These are phyloP conservation scores for Colletotrichum sp. DNA, from an alignment of 2,329 filamentous ascomycete species.

Conservation along the genomic window DNA sequence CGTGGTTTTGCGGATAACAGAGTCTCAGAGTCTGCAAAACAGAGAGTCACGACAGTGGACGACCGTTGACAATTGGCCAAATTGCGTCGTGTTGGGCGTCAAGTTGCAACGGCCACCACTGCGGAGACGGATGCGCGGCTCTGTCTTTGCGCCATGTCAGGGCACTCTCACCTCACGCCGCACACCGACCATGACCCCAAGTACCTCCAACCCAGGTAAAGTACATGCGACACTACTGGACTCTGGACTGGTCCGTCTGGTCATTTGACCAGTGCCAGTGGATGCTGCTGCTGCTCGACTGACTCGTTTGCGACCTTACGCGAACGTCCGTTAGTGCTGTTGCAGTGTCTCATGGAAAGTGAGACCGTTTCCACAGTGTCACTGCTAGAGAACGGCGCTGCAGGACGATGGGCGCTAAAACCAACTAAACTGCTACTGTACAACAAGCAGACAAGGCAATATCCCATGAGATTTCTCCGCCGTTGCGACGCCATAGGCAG, in stretches of 20 bases:
- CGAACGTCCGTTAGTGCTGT: neutral
- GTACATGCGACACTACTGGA: neutral
- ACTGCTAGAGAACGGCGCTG: neutral
- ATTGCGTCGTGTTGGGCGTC: neutral
- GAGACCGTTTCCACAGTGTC: neutral
- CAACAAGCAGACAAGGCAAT: neutral
- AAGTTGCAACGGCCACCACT: neutral
- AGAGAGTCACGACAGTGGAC: neutral
- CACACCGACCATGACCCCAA: neutral
- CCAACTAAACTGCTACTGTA: neutral
- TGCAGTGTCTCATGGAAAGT: neutral
- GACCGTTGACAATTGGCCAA: neutral
- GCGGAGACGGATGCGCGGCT: neutral
- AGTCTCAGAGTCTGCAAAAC: neutral
- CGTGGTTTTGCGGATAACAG: neutral
- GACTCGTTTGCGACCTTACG: conserved; percentile 3
- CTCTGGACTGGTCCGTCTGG: neutral
- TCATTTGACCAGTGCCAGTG: neutral
- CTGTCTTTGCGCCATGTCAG: neutral
- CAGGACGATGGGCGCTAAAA: neutral
- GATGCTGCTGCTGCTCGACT: neutral
- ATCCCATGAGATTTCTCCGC: neutral
- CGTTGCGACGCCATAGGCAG: neutral
- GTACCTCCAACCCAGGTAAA: neutral
- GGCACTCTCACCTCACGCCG: neutral